Base-by-base conservation (phyloP, 495 filamentous ascomycete genomes). In the Aspergillus biplanus region DNA sequence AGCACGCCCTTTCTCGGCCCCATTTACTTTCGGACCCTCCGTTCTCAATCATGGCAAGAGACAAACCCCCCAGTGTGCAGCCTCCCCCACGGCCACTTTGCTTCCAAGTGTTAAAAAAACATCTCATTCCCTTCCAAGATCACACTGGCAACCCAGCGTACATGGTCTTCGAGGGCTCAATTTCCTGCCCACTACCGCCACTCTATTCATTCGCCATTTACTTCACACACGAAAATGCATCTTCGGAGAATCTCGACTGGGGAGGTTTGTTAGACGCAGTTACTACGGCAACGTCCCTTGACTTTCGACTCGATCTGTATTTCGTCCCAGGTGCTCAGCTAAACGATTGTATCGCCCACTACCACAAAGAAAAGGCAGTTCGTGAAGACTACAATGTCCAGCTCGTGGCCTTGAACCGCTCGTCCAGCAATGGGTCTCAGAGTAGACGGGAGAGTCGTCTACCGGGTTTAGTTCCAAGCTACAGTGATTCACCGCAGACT, bases 131-230 rank as follows among this genome's bases (percentile, higher is more conserved):
- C 7, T 49, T 49, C 21, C 15, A 16, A 27, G 47, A 49, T 49
- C 47, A 49, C 21, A 9, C 8, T 1, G 47, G 47, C 4, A 5
- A 49, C 16, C n/a, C 47, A 8, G 47, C 47, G 0, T 49, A 27
- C 5, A 49, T 49, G 47, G 47, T 49, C 7, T 57, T 57, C 18
- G 13, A 44, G 18, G 37, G 18, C 7, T 33, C 13, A 11, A 2
- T 12, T 27, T 44, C 16, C 11, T 57, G 55, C 32, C 55, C 55
- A n/a, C 33, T 57, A 4, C 55, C 55, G 16, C 34, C 34, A 1
- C 55, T 57, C 1, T 57, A 57, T 33, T 27, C 55, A 0, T 57
- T 57, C n/a, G 55, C 55, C 5, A n/a, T 57, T 27, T 57, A 57
- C 16, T 46, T 57, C 55, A 57, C 55, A 1, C 55, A 57, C 34